Evolutionary conservation across 2,329 filamentous ascomycete genomes (phyloP).

Genomic region (Microdochium bolleyi): DNA sequence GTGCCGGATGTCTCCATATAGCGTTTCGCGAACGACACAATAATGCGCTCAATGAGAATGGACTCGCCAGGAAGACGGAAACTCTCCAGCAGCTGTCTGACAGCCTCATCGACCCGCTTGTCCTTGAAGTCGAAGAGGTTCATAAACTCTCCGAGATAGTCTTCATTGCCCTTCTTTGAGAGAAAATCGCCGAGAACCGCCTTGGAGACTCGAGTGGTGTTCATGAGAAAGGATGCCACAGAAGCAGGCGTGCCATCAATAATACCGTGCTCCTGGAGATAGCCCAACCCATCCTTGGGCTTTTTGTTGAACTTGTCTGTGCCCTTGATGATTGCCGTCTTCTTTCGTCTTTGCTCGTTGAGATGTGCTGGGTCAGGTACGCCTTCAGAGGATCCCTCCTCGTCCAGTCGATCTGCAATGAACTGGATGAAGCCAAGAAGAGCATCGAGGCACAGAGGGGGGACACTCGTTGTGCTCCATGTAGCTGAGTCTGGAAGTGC

Average conservation of each 20-base stretch:
- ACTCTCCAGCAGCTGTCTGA: conserved; percentile 78
- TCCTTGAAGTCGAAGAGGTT: conserved; percentile 80
- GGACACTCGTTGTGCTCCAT: conserved; percentile 98
- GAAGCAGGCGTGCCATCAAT: conserved; percentile 72
- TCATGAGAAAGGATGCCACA: conserved; percentile 80
- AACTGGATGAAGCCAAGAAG: conserved; percentile 87
- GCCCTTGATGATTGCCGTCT: conserved; percentile 83
- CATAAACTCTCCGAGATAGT: conserved; percentile 77
- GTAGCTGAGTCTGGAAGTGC: conserved; percentile 95
- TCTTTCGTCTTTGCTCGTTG: conserved; percentile 65
- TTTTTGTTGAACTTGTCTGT: conserved; percentile 91
- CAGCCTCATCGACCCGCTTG: conserved; percentile 82
- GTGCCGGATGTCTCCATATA: conserved; percentile 67
- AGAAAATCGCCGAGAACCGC: conserved; percentile 86
- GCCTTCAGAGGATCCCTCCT: conserved; percentile 54
- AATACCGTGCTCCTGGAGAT: conserved; percentile 76
- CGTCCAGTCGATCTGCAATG: conserved; percentile 76
- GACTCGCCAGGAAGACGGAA: conserved; percentile 94
- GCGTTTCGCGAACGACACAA: conserved; percentile 78
- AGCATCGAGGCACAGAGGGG: conserved; percentile 87
- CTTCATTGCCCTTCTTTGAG: conserved; percentile 82
- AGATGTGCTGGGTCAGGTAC: conserved; percentile 59
- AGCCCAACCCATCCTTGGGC: conserved; percentile 81
- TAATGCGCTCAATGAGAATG: conserved; percentile 83
- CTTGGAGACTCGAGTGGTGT: conserved; percentile 83